phyloP scores from a whole-genome alignment of 2,329 filamentous ascomycete species.

The Incumbomyces delicatus region DNA sequence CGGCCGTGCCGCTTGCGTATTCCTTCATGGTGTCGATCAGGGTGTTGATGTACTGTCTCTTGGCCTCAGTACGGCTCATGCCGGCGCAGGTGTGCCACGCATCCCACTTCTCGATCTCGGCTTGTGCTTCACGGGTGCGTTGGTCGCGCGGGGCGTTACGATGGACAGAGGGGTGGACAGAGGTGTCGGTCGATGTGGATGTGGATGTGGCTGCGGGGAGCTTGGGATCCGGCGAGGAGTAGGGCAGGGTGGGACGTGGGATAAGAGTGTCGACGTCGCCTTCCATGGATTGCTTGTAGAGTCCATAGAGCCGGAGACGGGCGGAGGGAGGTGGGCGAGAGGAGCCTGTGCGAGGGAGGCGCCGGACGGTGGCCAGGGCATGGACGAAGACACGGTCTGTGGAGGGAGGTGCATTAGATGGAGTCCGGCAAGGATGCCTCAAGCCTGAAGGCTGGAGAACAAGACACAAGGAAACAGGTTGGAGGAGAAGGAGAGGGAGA shows the following conservation, averaged over 20 bases:
- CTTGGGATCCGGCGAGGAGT: conserved; percentile 11
- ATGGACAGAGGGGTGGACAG: conserved; percentile 12
- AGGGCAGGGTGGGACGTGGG: conserved; percentile 56
- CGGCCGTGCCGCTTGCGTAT: conserved; percentile 67
- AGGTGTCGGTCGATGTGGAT: conserved; percentile 5
- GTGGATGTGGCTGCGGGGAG: background rate
- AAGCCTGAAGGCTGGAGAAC: no score
- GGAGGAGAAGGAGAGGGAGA: background rate
- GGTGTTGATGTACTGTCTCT: conserved; percentile 84
- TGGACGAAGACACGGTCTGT: conserved; percentile 96
- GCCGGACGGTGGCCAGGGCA: conserved; percentile 96
- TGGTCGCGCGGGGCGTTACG: conserved; percentile 19
- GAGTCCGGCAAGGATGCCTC: background rate
- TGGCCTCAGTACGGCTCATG: conserved; percentile 79
- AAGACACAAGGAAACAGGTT: no score
- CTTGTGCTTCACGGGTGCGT: conserved; percentile 35
- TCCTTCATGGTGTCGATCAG: conserved; percentile 94
- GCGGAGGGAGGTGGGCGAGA: conserved; percentile 76
- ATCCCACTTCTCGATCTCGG: conserved; percentile 47
- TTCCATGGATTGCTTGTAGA: conserved; percentile 99
- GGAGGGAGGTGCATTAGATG: background rate
- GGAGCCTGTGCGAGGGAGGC: conserved; percentile 87
- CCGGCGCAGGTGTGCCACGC: conserved; percentile 87
- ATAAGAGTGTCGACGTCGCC: conserved; percentile 92
- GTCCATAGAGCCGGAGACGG: conserved; percentile 84